These are phyloP conservation scores for Otatea glauca DNA, from an alignment of 176 grass and related monocot species.

Conservation along the genomic window DNA sequence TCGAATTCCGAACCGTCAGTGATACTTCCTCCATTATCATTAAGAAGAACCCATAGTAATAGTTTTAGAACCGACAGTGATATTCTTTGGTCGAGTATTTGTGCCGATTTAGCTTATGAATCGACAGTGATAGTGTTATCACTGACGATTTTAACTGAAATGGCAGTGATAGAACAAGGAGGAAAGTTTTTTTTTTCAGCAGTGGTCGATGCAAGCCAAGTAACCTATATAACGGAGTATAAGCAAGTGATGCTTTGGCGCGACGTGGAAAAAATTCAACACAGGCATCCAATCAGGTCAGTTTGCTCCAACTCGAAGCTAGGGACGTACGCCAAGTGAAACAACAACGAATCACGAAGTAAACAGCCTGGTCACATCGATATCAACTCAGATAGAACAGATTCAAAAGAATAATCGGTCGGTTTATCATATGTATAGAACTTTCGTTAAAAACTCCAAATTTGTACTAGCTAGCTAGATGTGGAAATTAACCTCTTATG, in stretches of 20 bases:
- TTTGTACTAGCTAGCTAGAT: neutral
- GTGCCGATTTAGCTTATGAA: too few relatives aligned
- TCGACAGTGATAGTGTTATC: too few relatives aligned
- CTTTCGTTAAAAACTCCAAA: neutral
- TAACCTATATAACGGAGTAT: neutral
- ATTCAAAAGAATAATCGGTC: neutral
- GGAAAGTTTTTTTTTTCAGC: too few relatives aligned
- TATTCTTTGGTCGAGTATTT: too few relatives aligned
- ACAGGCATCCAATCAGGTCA: neutral
- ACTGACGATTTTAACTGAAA: too few relatives aligned
- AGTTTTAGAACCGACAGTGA: too few relatives aligned
- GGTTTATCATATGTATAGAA: neutral
- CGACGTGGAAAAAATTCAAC: constrained; percentile 27
- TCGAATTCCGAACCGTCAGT: too few relatives aligned
- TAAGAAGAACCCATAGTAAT: too few relatives aligned
- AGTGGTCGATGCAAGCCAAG: neutral
- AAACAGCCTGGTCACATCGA: neutral
- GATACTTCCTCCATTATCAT: too few relatives aligned
- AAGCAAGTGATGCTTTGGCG: constrained; percentile 9
- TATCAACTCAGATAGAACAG: neutral
- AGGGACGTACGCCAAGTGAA: neutral
- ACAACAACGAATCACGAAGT: neutral
- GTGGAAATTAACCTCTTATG: neutral
- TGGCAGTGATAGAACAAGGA: too few relatives aligned
- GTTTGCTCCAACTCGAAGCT: neutral